Percentiles rank a stretch among this genome's conserved stretches.
Evolutionary conservation across 192 early-diverging fungal species (phyloP).

Genomic region (Coemansia sp.): DNA sequence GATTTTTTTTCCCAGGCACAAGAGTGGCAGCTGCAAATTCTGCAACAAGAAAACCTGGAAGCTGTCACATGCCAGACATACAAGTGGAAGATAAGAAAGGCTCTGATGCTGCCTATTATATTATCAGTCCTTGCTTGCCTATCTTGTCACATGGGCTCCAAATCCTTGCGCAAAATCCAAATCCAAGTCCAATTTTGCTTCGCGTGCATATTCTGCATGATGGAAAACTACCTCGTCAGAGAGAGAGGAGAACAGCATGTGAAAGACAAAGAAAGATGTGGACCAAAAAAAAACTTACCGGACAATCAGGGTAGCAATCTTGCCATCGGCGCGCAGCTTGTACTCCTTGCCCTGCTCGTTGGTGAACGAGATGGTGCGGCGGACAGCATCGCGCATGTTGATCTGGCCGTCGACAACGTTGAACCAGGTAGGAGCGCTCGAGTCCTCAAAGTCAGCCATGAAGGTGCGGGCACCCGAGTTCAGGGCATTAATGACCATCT

Average conservation of each 20-base stretch:
- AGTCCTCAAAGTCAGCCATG: conserved; percentile 99
- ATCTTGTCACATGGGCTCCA: conserved; percentile 4
- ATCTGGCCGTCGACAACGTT: conserved; percentile 87
- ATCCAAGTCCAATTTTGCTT: neutral
- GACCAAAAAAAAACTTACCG: conserved; percentile 54
- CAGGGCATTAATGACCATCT: conserved; percentile 99
- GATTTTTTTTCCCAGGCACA: neutral
- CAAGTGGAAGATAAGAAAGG: neutral
- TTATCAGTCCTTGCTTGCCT: too few relatives aligned
- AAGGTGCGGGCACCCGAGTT: conserved; percentile 93
- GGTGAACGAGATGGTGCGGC: conserved; percentile 82
- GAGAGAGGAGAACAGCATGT: conserved; percentile 11
- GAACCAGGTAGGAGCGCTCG: conserved; percentile 96
- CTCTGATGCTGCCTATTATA: too few relatives aligned
- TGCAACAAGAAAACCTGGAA: too few relatives aligned
- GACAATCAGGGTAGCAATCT: conserved; percentile 88
- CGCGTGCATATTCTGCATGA: too few relatives aligned
- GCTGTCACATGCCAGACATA: conserved; percentile 18
- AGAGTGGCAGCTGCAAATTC: too few relatives aligned
- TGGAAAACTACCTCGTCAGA: too few relatives aligned
- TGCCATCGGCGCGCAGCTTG: conserved; percentile 86
- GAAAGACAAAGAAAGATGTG: conserved; percentile 22
- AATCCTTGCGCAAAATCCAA: neutral
- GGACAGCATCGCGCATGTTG: conserved; percentile 93
- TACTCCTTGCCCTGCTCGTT: conserved; percentile 92